Conservation (phyloP, 257 asterid genomes). For the Fraxinus cuspidata region DNA sequence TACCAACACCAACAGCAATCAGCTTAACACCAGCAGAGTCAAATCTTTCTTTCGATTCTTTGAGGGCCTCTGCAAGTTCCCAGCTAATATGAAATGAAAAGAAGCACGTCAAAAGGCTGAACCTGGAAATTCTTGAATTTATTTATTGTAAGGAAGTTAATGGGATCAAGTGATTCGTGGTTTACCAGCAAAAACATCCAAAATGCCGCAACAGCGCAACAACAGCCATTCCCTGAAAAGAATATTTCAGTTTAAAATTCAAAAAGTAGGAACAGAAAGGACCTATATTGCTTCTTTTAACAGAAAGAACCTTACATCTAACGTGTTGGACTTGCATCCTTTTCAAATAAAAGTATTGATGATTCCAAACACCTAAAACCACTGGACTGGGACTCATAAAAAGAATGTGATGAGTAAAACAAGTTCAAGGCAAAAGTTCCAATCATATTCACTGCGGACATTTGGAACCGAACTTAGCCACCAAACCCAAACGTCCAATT, state of each 20-base stretch:
- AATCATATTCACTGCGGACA: neutral
- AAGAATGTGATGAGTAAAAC: neutral
- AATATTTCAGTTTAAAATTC: neutral
- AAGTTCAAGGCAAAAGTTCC: neutral
- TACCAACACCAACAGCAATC: constrained; percentile 85
- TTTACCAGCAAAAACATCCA: constrained; percentile 91
- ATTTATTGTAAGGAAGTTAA: neutral
- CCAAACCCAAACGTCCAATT: neutral
- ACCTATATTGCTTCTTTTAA: neutral
- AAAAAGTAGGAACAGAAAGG: neutral
- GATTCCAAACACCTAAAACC: neutral
- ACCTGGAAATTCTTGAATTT: neutral
- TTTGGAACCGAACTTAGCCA: neutral
- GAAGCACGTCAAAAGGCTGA: constrained; percentile 12
- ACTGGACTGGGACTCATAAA: neutral
- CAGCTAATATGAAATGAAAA: constrained; percentile 44
- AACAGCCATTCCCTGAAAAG: constrained; percentile 72
- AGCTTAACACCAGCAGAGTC: constrained; percentile 82
- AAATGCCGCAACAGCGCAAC: constrained; percentile 93
- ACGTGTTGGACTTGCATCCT: neutral
- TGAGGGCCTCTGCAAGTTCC: constrained; percentile 81
- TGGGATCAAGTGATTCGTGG: neutral
- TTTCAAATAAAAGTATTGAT: neutral
- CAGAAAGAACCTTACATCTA: neutral
- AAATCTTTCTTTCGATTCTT: constrained; percentile 62